A percentile compares a stretch with the other conserved stretches of the same genome.
Evolutionary conservation across 495 filamentous ascomycete species (phyloP).

Genomic region (Hamigera avellanea): DNA sequence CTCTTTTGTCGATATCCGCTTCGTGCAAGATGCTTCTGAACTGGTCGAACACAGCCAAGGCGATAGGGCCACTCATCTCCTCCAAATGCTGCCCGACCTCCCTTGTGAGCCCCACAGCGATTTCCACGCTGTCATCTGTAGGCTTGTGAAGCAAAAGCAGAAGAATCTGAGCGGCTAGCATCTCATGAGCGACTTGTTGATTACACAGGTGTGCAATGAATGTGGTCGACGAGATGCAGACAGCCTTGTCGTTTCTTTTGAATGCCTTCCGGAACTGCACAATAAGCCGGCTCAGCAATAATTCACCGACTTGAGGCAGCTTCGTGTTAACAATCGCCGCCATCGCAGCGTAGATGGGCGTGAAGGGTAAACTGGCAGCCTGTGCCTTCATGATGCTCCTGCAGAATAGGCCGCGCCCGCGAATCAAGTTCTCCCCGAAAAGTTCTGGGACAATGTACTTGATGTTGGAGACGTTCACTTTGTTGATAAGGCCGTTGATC

Average conservation of each 20-base stretch:
- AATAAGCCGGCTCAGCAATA: constrained; percentile 75
- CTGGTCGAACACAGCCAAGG: constrained; percentile 85
- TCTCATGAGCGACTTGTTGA: constrained; percentile 89
- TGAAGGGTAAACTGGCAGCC: constrained; percentile 91
- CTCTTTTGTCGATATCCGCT: constrained; percentile 87
- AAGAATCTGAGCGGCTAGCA: constrained; percentile 82
- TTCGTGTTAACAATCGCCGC: constrained; percentile 97
- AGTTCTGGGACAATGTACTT: constrained; percentile 93
- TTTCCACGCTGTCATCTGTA: constrained; percentile 96
- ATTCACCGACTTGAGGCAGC: constrained; percentile 83
- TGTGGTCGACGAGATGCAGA: constrained; percentile 78
- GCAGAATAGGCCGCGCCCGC: constrained; percentile 87
- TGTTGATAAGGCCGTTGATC: constrained; percentile 97
- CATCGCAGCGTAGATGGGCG: constrained; percentile 89
- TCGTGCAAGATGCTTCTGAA: constrained; percentile 92
- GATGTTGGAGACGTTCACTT: constrained; percentile 95
- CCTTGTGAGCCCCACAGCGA: constrained; percentile 80
- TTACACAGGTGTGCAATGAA: constrained; percentile 95
- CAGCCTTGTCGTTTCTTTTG: constrained; percentile 92
- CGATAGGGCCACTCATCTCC: constrained; percentile 80
- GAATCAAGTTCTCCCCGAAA: constrained; percentile 85
- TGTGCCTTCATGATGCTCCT: constrained; percentile 95
- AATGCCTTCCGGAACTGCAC: constrained; percentile 93
- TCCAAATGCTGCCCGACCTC: constrained; percentile 91
- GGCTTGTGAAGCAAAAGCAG: constrained; percentile 83